Percentiles rank a stretch among this genome's conserved stretches.
Conservation (phyloP, 2,329 filamentous ascomycete species). For the Diplodia scrobiculata region DNA sequence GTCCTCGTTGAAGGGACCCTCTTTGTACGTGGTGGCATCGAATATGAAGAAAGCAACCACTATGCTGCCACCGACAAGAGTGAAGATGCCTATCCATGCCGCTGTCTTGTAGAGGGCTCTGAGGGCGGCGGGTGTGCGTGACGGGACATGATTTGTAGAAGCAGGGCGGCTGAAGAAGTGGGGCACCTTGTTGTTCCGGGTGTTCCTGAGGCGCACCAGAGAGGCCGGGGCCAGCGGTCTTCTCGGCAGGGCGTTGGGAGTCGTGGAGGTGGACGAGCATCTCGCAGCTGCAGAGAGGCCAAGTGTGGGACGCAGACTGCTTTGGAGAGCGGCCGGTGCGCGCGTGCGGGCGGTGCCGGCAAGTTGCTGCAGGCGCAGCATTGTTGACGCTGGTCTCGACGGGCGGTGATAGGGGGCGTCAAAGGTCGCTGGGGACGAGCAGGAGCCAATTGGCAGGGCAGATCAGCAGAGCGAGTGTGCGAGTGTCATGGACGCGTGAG, state of each 20-base stretch:
- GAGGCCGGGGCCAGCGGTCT: conserved; percentile 17
- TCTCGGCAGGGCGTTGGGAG: conserved; percentile 4
- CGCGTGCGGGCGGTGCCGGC: conserved; percentile 20
- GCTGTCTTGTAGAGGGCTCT: conserved; percentile 69
- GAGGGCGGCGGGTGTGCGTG: conserved; percentile 43
- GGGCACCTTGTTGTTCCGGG: conserved; percentile 3
- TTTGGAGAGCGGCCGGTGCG: not conserved
- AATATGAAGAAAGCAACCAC: conserved; percentile 88
- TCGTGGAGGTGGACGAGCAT: conserved; percentile 10
- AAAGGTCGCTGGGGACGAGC: not conserved
- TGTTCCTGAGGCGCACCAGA: not conserved
- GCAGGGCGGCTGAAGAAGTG: conserved; percentile 32
- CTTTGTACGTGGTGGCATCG: conserved; percentile 87
- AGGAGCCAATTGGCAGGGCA: conserved; percentile 6
- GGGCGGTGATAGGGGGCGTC: not conserved
- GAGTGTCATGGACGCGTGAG: conserved; percentile 12
- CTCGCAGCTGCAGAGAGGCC: not conserved
- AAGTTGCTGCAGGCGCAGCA: conserved; percentile 29
- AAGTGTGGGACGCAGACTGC: not conserved
- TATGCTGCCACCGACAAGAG: conserved; percentile 67
- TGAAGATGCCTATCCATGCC: conserved; percentile 72
- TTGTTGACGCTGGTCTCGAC: conserved; percentile 4
- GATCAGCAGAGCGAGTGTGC: conserved; percentile 6
- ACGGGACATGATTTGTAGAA: conserved; percentile 40
- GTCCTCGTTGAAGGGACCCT: conserved; percentile 66